phyloP scores from a whole-genome alignment of 208 protist genomes.

The Trypanosoma congolense region DNA sequence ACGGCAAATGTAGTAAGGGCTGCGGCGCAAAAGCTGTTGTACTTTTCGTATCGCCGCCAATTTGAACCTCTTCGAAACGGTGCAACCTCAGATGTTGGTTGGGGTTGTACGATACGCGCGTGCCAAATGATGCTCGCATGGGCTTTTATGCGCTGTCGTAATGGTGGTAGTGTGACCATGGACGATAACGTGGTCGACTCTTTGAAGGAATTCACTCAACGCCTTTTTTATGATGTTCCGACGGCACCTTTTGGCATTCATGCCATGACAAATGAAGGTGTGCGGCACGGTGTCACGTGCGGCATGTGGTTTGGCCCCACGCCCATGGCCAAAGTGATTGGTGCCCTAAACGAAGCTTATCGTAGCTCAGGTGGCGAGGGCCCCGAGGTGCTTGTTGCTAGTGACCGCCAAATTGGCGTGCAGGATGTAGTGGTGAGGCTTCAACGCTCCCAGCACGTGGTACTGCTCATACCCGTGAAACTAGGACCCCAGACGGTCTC shows the following conservation, averaged over 20 bases:
- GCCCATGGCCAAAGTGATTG: slow-evolving; percentile 33
- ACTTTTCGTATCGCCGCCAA: slow-evolving; percentile 80
- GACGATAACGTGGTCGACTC: slow-evolving; percentile 2
- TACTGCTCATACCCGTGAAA: slow-evolving; percentile 60
- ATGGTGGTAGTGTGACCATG: slow-evolving; percentile 11
- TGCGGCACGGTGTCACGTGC: slow-evolving; percentile 37
- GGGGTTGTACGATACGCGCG: slow-evolving; percentile 89
- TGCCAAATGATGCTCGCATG: slow-evolving; percentile 84
- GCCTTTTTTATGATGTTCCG: slow-evolving; percentile 58
- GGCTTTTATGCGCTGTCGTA: slow-evolving; percentile 40
- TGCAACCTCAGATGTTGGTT: slow-evolving; percentile 67
- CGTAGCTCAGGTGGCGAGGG: slow-evolving; percentile 20
- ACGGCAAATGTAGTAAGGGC: slow-evolving; percentile 28
- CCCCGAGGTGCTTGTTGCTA: slow-evolving; percentile 29
- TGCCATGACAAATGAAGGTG: slow-evolving; percentile 37
- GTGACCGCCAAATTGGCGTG: slow-evolving; percentile 27
- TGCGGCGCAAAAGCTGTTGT: slow-evolving; percentile 39
- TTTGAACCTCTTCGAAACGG: slow-evolving; percentile 57
- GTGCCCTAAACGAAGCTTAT: slow-evolving; percentile 17
- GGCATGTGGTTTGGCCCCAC: slow-evolving; percentile 59
- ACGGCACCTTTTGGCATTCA: slow-evolving; percentile 70
- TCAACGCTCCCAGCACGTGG: slow-evolving; percentile 19
- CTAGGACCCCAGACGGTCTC: slow-evolving; percentile 45
- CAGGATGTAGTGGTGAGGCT: slow-evolving; percentile 21
- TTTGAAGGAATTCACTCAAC: slow-evolving; percentile 9